phyloP scores from a whole-genome alignment of 345 rosid genomes.

The Aquilaria sinensis region DNA sequence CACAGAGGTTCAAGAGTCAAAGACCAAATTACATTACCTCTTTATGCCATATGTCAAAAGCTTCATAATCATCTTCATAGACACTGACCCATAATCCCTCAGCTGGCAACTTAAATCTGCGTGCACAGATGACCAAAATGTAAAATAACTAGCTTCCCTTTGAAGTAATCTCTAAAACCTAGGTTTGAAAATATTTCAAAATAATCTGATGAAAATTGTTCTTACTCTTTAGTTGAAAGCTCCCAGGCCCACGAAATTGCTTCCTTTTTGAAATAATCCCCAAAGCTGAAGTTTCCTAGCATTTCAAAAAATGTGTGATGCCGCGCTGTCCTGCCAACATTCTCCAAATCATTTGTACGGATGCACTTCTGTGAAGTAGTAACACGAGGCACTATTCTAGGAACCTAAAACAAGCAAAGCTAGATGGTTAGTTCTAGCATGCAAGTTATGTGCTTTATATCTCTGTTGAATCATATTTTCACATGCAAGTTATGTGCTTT shows the following conservation, averaged over 20 bases:
- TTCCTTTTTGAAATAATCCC: slow-evolving; percentile 92
- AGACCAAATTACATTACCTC: slow-evolving; percentile 37
- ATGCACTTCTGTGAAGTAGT: slow-evolving; percentile 88
- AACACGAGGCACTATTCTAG: slow-evolving; percentile 80
- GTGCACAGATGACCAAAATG: slow-evolving; percentile 5
- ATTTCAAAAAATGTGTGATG: slow-evolving; percentile 97
- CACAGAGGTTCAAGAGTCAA: background rate
- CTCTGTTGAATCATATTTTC: background rate
- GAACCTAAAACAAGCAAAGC: slow-evolving; percentile 37
- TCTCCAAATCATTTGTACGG: slow-evolving; percentile 91
- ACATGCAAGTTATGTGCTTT: too few relatives aligned
- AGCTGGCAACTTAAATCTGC: slow-evolving; percentile 60
- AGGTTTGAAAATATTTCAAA: background rate
- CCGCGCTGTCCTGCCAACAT: slow-evolving; percentile 84
- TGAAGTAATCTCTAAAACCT: too few relatives aligned
- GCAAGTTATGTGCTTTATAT: background rate
- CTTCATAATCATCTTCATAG: slow-evolving; percentile 82
- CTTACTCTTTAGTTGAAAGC: slow-evolving; percentile 78
- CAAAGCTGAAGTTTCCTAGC: slow-evolving; percentile 97
- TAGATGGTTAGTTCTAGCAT: slow-evolving; percentile 1
- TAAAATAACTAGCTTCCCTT: background rate
- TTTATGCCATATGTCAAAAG: slow-evolving; percentile 76
- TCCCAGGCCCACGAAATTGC: slow-evolving; percentile 98
- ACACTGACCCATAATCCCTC: slow-evolving; percentile 81
- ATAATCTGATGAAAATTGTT: slow-evolving; percentile 11